Evolutionary conservation across 2,329 filamentous ascomycete species (phyloP).

Genomic region (Colletotrichum sp.): DNA sequence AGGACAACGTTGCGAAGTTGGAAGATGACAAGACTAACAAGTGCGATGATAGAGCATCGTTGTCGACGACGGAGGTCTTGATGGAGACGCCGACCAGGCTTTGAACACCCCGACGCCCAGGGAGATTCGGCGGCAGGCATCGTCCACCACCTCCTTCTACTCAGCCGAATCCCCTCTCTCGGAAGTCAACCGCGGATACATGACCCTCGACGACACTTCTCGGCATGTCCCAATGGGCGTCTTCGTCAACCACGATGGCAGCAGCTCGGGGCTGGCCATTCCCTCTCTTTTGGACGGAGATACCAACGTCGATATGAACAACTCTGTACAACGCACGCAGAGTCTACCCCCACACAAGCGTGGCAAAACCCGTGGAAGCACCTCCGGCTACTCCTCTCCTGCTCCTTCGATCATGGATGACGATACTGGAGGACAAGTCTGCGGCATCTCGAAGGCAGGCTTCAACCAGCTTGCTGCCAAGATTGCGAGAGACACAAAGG

Average conservation of each 20-base stretch:
- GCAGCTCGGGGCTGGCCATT: neutral
- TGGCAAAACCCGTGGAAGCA: neutral
- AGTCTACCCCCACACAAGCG: neutral
- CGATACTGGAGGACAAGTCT: neutral
- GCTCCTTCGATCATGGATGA: neutral
- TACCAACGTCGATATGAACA: neutral
- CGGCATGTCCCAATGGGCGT: neutral
- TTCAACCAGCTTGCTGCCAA: conserved; percentile 5
- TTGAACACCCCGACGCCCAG: conserved; percentile 13
- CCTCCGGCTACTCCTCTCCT: neutral
- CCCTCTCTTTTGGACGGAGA: neutral
- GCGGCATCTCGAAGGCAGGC: neutral
- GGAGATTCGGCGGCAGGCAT: neutral
- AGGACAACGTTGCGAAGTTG: neutral
- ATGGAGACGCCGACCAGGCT: conserved; percentile 22
- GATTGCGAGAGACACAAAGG: neutral
- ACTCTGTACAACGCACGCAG: neutral
- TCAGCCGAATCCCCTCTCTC: neutral
- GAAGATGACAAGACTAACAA: neutral
- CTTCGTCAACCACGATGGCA: neutral
- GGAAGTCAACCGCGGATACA: neutral
- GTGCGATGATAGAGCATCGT: neutral
- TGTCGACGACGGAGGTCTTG: conserved; percentile 15
- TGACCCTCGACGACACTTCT: neutral
- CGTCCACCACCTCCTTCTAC: neutral